phyloP scores from a whole-genome alignment of 192 early-diverging fungal genomes.

The Diversispora eburnea region DNA sequence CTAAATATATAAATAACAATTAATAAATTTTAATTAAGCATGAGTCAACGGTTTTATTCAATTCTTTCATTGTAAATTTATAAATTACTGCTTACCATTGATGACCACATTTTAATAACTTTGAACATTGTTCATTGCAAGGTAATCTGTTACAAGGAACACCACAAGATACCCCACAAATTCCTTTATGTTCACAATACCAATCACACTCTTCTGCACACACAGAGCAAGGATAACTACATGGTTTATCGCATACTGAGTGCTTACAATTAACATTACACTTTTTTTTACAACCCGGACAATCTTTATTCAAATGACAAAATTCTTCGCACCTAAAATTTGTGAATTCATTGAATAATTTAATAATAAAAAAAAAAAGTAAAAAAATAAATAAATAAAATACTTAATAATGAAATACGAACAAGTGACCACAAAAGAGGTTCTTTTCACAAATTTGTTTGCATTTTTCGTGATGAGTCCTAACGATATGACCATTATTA shows the following conservation, averaged over 20 bases:
- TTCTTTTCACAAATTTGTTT: conserved; percentile 32
- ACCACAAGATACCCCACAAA: conserved; percentile 50
- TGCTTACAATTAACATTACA: conserved; percentile 47
- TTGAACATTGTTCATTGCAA: conserved; percentile 49
- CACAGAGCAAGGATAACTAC: conserved; percentile 39
- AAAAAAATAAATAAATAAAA: background rate
- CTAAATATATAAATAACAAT: conserved; percentile 37
- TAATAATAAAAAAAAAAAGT: too few relatives aligned
- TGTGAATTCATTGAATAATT: too few relatives aligned
- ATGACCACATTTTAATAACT: conserved; percentile 46
- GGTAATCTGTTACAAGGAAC: conserved; percentile 57
- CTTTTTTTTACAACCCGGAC: conserved; percentile 38
- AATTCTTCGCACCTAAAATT: background rate
- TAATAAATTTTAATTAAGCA: background rate
- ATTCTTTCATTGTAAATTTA: background rate
- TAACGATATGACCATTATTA: background rate
- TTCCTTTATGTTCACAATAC: conserved; percentile 49
- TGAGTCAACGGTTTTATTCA: background rate
- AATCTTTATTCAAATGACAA: conserved; percentile 11
- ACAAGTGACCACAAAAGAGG: background rate
- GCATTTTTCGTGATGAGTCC: conserved; percentile 31
- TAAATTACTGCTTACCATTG: conserved; percentile 33
- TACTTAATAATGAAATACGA: background rate
- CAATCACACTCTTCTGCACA: conserved; percentile 50
- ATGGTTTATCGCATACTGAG: conserved; percentile 34